Base-by-base conservation (phyloP, 2,329 filamentous ascomycete genomes). In the Xylaria sp. region DNA sequence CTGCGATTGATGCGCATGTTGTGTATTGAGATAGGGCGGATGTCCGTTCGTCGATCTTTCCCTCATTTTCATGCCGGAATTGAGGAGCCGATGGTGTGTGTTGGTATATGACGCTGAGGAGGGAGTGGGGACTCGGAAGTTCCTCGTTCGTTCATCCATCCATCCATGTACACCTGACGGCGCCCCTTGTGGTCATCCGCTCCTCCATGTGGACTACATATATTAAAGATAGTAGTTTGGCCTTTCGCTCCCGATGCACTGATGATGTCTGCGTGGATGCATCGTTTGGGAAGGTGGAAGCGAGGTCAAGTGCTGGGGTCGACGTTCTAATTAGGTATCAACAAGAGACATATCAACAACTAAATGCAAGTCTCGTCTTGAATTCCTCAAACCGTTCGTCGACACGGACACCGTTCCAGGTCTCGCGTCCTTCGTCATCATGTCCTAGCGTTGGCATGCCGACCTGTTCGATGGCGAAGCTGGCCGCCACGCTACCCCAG, bases 391-490 rank as follows among this genome's bases (percentile, higher is more conserved):
- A 77, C 61, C 89, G 82, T 23, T 86, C 81, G 5, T 84, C 78
- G 4, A 90, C 86, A 28, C 76, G 77, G 6, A 84, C 82, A 1
- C 85, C 87, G 75, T 91, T 92, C 89, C 89, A 92, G 20, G 82
- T 85, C 79, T 91, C 89, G 26, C 75, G 72, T 6, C 83, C 85
- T 9, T 79, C 80, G 60, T 84, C 80, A 57, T 76, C 75, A 53
- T 70, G 62, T 1, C 78, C 81, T 13, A 94, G 76, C 0, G 79
- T 78, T 0, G 95, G 95, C 79, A 97, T 88, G 0, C 96, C 95
- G 61, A 97, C 90, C 79, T 99, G 96, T 81, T 99, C 94, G 75
- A 99, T 97, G 17, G 93, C 93, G 79, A 97, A 96, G 76, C 94
- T 94, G 7, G 96, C 95, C 2, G 93, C 91, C 6, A 98, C 86